A percentile compares a stretch with the other conserved stretches of the same genome.
Conservation (phyloP, 2,329 filamentous ascomycete genomes). For the Apiospora koreana region DNA sequence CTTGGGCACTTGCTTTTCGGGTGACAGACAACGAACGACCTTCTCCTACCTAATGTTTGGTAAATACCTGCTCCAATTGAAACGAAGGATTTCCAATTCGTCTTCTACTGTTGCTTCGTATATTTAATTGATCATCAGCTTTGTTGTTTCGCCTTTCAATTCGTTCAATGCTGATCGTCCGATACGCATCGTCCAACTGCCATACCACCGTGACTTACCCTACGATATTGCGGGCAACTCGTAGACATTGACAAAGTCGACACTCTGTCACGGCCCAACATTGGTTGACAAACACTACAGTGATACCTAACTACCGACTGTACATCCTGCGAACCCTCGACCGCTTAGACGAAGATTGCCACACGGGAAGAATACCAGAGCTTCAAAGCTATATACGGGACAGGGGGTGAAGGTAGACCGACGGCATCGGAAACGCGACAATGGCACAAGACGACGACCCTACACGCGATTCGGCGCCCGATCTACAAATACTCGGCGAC, state of each 20-base stretch:
- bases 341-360: background rate
- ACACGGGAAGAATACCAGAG: background rate
- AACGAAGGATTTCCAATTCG: background rate
- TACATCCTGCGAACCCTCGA: background rate
- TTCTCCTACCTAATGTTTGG: background rate
- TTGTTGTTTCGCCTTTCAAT: background rate
- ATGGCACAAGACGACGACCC: slow-evolving; percentile 44
- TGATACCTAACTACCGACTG: background rate
- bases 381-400: background rate
- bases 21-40: background rate
- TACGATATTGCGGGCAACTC: background rate
- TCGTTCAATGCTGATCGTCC: background rate
- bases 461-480: slow-evolving; percentile 62
- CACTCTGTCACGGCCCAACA: background rate
- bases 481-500: slow-evolving; percentile 75
- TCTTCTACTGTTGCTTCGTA: background rate
- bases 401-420: background rate
- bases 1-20: background rate
- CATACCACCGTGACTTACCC: background rate
- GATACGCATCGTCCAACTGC: background rate
- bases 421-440: slow-evolving; percentile 14
- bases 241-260: background rate
- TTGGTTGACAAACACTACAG: background rate
- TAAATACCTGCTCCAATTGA: background rate
- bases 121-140: background rate